Conservation (phyloP, 495 filamentous ascomycete species). For the Penicillium flavigenum region DNA sequence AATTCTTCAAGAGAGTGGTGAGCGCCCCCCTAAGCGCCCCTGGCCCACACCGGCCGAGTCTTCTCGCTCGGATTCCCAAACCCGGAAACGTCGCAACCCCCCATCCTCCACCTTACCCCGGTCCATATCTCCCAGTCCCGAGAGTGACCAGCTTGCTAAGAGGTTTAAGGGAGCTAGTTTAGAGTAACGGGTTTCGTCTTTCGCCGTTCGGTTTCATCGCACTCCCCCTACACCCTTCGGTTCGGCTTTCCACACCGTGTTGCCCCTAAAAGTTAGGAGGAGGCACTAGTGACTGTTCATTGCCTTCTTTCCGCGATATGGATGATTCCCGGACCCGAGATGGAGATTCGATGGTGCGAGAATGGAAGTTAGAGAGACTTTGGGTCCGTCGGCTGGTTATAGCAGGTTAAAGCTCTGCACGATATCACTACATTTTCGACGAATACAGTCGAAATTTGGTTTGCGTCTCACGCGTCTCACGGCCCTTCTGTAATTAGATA, state of each 20-base stretch:
- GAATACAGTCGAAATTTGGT: not conserved
- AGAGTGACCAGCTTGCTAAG: slow-evolving; percentile 89
- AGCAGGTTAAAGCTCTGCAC: not conserved
- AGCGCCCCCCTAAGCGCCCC: slow-evolving; percentile 85
- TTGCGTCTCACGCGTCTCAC: not conserved
- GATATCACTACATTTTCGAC: not conserved
- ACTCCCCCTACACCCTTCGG: slow-evolving; percentile 2
- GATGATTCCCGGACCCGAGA: not conserved
- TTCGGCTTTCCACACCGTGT: not conserved
- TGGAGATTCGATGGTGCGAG: not conserved
- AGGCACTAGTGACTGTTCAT: not conserved
- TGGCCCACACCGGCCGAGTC: slow-evolving; percentile 47
- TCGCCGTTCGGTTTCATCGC: slow-evolving; percentile 13
- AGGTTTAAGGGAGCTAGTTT: slow-evolving; percentile 97
- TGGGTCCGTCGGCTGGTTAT: not conserved
- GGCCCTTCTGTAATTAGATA: not conserved
- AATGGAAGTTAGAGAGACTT: not conserved
- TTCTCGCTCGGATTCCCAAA: slow-evolving; percentile 36
- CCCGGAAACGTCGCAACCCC: slow-evolving; percentile 29
- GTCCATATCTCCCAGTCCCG: slow-evolving; percentile 46
- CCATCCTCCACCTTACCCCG: slow-evolving; percentile 33
- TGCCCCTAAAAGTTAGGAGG: not conserved
- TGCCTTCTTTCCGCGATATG: not conserved
- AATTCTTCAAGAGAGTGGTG: slow-evolving; percentile 94
- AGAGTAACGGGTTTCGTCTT: slow-evolving; percentile 49